These are phyloP conservation scores for Leishmania arabica DNA, from an alignment of 208 protist genomes.

Conservation along the genomic window DNA sequence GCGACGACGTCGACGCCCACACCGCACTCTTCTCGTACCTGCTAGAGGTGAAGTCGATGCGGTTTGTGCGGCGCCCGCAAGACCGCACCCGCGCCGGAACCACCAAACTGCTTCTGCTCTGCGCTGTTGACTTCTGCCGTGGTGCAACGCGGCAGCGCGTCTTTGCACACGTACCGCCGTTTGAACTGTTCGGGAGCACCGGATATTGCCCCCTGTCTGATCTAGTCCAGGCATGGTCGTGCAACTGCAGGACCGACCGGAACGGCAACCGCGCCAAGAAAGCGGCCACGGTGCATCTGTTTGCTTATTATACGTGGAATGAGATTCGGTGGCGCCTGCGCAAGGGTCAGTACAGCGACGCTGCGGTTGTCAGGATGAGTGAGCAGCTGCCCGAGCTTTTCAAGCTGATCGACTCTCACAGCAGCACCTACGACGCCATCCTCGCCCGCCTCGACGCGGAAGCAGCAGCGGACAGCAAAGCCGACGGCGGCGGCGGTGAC, in stretches of 20 bases:
- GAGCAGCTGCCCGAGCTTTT: constrained; percentile 27
- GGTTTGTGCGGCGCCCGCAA: constrained; percentile 24
- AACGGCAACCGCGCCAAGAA: not conserved
- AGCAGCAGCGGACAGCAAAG: constrained; percentile 2
- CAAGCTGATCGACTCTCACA: constrained; percentile 14
- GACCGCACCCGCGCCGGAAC: constrained; percentile 24
- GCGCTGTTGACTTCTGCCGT: constrained; percentile 23
- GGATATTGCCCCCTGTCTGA: constrained; percentile 63
- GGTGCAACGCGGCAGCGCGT: constrained; percentile 20
- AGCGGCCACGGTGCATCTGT: constrained; percentile 10
- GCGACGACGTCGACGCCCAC: constrained; percentile 43
- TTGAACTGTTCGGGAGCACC: constrained; percentile 55
- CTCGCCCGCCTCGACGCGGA: constrained; percentile 13
- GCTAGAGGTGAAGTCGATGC: constrained; percentile 45
- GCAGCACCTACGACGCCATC: constrained; percentile 20
- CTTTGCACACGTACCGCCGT: constrained; percentile 47
- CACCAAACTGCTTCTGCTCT: constrained; percentile 32
- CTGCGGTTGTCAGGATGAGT: constrained; percentile 12
- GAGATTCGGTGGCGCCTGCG: constrained; percentile 31
- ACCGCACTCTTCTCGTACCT: constrained; percentile 52
- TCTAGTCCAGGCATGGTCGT: constrained; percentile 52
- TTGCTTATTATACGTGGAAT: constrained; percentile 31
- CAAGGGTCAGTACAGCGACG: constrained; percentile 25
- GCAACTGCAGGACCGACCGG: constrained; percentile 9
- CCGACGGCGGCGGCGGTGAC: not conserved